Evolutionary conservation across 2,329 filamentous ascomycete species (phyloP).

Genomic region (Emergomyces orientalis): DNA sequence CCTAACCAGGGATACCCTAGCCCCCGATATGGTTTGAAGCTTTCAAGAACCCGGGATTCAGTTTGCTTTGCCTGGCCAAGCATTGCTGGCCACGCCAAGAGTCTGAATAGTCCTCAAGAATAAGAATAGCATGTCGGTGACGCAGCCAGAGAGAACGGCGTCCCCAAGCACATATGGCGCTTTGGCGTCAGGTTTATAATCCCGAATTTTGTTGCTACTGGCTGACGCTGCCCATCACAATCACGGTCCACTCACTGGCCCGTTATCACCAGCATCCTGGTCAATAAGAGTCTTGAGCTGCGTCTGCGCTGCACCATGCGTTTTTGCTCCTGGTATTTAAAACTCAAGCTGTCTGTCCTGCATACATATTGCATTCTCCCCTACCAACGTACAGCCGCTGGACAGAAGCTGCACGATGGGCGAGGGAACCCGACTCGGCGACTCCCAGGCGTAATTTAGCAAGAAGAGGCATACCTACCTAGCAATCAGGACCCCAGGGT

Average conservation of each 20-base stretch:
- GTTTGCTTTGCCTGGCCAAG: neutral
- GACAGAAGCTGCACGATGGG: neutral
- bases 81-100: neutral
- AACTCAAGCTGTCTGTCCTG: neutral
- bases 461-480: neutral
- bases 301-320: neutral
- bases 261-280: neutral
- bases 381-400: neutral
- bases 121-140: too few relatives aligned
- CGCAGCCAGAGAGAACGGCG: neutral
- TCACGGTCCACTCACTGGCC: neutral
- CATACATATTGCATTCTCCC: slow-evolving; percentile 1
- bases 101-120: too few relatives aligned
- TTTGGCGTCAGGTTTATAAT: neutral
- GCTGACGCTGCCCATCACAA: neutral
- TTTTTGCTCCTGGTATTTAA: neutral
- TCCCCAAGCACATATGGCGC: neutral
- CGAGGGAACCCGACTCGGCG: neutral
- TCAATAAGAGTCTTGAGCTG: neutral
- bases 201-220: neutral
- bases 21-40: neutral
- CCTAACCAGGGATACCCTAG: neutral
- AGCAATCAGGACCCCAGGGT: neutral
- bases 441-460: neutral
- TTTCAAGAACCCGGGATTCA: neutral